A percentile compares a stretch with the other conserved stretches of the same genome.
phyloP scores from a whole-genome alignment of 768 basidiomycete genomes.

The Pleurotus tuber-regium region DNA sequence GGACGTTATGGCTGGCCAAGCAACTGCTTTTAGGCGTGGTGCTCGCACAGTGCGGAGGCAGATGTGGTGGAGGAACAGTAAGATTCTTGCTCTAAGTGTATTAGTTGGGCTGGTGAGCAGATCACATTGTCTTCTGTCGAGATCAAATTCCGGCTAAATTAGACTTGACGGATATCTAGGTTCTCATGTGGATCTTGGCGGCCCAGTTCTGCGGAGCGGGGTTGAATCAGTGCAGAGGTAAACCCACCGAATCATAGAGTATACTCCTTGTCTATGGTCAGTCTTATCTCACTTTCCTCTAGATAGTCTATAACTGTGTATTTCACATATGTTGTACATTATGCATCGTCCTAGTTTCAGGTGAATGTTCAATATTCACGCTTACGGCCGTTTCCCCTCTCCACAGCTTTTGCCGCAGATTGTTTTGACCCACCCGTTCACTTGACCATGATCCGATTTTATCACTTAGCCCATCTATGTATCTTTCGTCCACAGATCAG shows the following conservation, averaged over 20 bases:
- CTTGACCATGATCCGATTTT: conserved; percentile 7
- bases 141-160: conserved; percentile 8
- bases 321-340: background rate
- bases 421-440: too few relatives aligned
- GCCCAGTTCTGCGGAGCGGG: conserved; percentile 90
- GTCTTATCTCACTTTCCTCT: conserved; percentile 3
- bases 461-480: background rate
- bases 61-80: conserved; percentile 89
- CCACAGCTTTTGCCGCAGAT: background rate
- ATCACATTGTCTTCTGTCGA: conserved; percentile 13
- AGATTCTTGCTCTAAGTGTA: conserved; percentile 62
- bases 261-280: conserved; percentile 4
- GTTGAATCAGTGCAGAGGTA: conserved; percentile 60
- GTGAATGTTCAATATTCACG: too few relatives aligned
- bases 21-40: conserved; percentile 88
- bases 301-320: background rate
- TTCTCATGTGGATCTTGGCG: conserved; percentile 77
- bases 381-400: too few relatives aligned
- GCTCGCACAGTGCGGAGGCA: conserved; percentile 79
- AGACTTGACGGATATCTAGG: conserved; percentile 32
- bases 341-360: too few relatives aligned
- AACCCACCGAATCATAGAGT: conserved; percentile 8
- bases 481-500: background rate
- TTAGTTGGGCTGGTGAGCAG: conserved; percentile 65
- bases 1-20: conserved; percentile 91